A percentile compares a stretch with the other conserved stretches of the same genome.
Conservation (phyloP, 495 filamentous ascomycete species). For the Glonium stellatum region DNA sequence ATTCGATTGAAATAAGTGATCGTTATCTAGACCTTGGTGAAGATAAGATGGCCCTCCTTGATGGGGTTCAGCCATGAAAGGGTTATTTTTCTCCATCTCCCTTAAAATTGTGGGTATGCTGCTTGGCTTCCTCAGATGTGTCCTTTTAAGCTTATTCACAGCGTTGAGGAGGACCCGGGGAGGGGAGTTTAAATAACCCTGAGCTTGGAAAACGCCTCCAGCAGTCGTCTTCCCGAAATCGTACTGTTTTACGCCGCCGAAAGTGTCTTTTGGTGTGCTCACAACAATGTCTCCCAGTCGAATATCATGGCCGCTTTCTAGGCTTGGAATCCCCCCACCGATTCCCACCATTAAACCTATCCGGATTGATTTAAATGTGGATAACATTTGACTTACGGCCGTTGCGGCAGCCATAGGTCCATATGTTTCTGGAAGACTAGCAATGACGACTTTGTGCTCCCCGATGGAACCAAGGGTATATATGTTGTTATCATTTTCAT, state of each 20-base stretch:
- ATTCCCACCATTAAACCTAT: slow-evolving; percentile 12
- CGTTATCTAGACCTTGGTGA: background rate
- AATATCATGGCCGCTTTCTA: slow-evolving; percentile 17
- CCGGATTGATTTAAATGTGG: background rate
- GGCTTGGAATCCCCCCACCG: slow-evolving; percentile 33
- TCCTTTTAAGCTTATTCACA: background rate
- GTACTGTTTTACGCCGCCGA: slow-evolving; percentile 36
- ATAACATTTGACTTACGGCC: slow-evolving; percentile 9
- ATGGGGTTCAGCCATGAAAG: background rate
- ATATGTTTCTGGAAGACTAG: slow-evolving; percentile 32
- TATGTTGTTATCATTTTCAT: slow-evolving; percentile 13
- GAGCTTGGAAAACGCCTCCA: background rate
- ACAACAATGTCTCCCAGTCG: slow-evolving; percentile 39
- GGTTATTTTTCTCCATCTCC: background rate
- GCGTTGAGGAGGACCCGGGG: background rate
- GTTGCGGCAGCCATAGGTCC: slow-evolving; percentile 28
- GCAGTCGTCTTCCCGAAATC: slow-evolving; percentile 15
- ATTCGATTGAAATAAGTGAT: background rate
- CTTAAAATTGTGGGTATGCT: background rate
- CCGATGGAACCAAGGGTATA: slow-evolving; percentile 34
- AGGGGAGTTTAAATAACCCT: background rate
- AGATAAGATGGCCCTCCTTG: background rate
- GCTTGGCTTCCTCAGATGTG: background rate
- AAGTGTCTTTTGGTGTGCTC: slow-evolving; percentile 28
- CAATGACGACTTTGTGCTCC: slow-evolving; percentile 36